Evolutionary conservation across 192 early-diverging fungal species (phyloP), one percentile per base, ranked within the genome.

Genomic region (Cetraspora pellucida): DNA sequence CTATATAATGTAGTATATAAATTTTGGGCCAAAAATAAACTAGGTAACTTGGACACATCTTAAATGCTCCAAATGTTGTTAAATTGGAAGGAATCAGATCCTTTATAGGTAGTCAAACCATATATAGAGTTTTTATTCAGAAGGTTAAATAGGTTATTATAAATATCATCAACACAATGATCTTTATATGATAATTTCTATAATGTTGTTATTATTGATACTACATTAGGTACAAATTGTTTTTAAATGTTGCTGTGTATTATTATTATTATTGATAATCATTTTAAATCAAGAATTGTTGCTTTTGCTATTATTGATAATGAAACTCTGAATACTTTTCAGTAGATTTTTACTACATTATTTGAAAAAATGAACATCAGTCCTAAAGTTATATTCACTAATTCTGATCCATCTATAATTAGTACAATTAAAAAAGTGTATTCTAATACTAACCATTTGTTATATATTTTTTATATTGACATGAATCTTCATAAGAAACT

Each of bases 281-380:
- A 58, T 58, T 58, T 58, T n/a, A 58, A 10, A 58, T 21, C n/a
- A 58, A 58, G 55, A n/a, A 58, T 58, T 58, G n/a, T 58, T 58
- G 19, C 9, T 23, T 58, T 1, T 23, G 23, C 19, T 7, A n/a
- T 58, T 58, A 58, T 58, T n/a, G 19, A 58, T 19, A n/a, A 58
- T n/a, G 10, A 58, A 58, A 58, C 10, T n/a, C 21, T 58, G 1
- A 4, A 58, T n/a, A 58, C 10, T 1, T 58, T 23, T 10, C 55
- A 25, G 8, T 58, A 4, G 55, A 58, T 58, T 58, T n/a, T 58
- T 58, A 58, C 19, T 23, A 58, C 19, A 23, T 21, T 58, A 23
- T 23, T 58, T 58, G 23, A 10, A 23, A n/a, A 58, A 58, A 58
- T 0, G 2, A 0, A n/a, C 21, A 58, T 58, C 5, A 10, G 1